phyloP scores from a whole-genome alignment of 202 grass and related monocot genomes.

The Saccharum hybrid region DNA sequence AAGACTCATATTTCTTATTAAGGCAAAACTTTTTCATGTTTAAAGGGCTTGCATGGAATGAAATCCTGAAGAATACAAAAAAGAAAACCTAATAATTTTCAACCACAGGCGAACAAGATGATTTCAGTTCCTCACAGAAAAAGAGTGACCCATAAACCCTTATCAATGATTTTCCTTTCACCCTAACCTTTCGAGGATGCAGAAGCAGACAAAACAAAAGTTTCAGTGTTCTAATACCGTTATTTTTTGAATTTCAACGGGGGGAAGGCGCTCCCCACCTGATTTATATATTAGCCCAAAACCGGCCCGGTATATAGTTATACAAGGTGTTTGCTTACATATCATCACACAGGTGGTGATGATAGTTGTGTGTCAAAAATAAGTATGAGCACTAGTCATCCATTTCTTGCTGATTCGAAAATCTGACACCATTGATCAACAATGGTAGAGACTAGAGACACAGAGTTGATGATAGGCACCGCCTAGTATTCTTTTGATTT shows the following conservation, averaged over 20 bases:
- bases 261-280: too few relatives aligned
- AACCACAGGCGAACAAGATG: neutral
- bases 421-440: too few relatives aligned
- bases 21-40: conserved; percentile 24
- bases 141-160: conserved; percentile 3
- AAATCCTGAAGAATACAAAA: conserved; percentile 1
- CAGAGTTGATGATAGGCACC: neutral
- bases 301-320: too few relatives aligned
- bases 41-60: conserved; percentile 3
- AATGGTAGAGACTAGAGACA: neutral
- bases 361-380: too few relatives aligned
- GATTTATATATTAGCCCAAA: too few relatives aligned
- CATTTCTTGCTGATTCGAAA: too few relatives aligned
- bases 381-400: too few relatives aligned
- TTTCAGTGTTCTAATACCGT: neutral
- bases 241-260: neutral
- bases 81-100: neutral
- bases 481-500: neutral
- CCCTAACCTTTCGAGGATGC: conserved; percentile 6
- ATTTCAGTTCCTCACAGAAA: neutral
- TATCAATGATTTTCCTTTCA: conserved; percentile 21
- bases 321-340: too few relatives aligned
- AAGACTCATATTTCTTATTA: neutral
- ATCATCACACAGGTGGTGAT: too few relatives aligned
- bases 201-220: conserved; percentile 18